Conservation (phyloP, 106 monocot species). For the Hemerocallis citrina region DNA sequence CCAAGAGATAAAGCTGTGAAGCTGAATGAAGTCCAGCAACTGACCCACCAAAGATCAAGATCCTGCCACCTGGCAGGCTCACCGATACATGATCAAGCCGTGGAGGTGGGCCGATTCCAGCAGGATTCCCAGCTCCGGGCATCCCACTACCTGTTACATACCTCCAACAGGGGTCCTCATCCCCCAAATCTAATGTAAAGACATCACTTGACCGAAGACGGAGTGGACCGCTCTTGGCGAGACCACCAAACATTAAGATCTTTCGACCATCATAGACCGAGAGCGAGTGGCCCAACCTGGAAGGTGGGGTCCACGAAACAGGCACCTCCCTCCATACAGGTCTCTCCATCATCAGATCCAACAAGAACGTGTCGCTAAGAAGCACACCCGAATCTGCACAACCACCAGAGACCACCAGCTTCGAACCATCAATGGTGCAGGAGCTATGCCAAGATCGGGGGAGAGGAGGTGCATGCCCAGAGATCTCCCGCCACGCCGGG, state of each 20-base stretch:
- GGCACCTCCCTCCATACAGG: slow-evolving; percentile 64
- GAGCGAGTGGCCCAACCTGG: slow-evolving; percentile 46
- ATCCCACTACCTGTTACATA: slow-evolving; percentile 57
- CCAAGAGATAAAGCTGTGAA: slow-evolving; percentile 49
- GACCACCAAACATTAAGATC: slow-evolving; percentile 57
- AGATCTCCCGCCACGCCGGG: slow-evolving; percentile 50
- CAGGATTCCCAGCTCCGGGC: slow-evolving; percentile 59
- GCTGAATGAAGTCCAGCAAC: slow-evolving; percentile 54
- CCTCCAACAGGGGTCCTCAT: slow-evolving; percentile 42
- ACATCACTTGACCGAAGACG: slow-evolving; percentile 53
- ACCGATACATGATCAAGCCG: slow-evolving; percentile 64
- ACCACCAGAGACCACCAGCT: slow-evolving; percentile 61
- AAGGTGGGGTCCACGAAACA: slow-evolving; percentile 44
- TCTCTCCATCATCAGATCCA: slow-evolving; percentile 50
- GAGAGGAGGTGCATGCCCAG: slow-evolving; percentile 42
- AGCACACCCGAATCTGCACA: slow-evolving; percentile 66
- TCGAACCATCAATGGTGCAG: slow-evolving; percentile 54
- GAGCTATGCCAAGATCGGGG: slow-evolving; percentile 69
- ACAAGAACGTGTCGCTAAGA: slow-evolving; percentile 46
- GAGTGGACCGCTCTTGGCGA: slow-evolving; percentile 58
- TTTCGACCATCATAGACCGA: slow-evolving; percentile 49
- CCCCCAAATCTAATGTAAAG: slow-evolving; percentile 46
- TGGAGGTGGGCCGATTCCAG: slow-evolving; percentile 45
- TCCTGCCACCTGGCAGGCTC: slow-evolving; percentile 50
- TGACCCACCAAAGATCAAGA: slow-evolving; percentile 57